Percentiles rank a stretch among this genome's conserved stretches.
These are phyloP conservation scores for Epichloe gansuensis DNA, from an alignment of 2,329 filamentous ascomycete genomes.

Conservation along the genomic window DNA sequence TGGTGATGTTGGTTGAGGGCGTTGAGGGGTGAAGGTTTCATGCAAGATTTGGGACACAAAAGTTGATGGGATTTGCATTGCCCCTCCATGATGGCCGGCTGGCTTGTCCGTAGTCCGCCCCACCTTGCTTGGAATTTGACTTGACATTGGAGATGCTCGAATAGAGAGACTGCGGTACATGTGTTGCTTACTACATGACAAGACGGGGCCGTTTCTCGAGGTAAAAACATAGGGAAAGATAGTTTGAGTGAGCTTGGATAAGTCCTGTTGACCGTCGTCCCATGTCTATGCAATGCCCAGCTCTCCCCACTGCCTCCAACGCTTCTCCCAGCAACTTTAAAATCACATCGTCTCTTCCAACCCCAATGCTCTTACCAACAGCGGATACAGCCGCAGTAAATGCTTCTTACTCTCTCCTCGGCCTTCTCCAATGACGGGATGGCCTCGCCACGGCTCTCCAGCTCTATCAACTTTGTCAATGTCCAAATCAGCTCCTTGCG, in stretches of 20 bases:
- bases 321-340: constrained; percentile 44
- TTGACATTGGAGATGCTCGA: no score
- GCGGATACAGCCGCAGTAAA: constrained; percentile 66
- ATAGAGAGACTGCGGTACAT: no score
- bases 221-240: not conserved
- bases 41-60: not conserved
- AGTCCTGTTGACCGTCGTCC: no score
- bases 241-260: no score
- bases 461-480: constrained; percentile 49
- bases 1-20: not conserved
- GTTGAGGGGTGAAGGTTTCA: no score
- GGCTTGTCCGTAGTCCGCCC: not conserved
- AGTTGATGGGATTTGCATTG: not conserved
- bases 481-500: constrained; percentile 67
- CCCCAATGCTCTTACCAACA: constrained; percentile 53
- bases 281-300: constrained; percentile 11
- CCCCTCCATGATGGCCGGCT: not conserved
- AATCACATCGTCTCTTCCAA: constrained; percentile 48
- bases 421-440: constrained; percentile 44
- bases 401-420: constrained; percentile 56
- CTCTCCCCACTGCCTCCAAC: constrained; percentile 50
- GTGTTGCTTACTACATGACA: no score
- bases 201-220: no score
- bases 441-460: constrained; percentile 58
- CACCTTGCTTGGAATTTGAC: no score